phyloP scores from a whole-genome alignment of 2,329 filamentous ascomycete species.

The Rutstroemia sydowiana region DNA sequence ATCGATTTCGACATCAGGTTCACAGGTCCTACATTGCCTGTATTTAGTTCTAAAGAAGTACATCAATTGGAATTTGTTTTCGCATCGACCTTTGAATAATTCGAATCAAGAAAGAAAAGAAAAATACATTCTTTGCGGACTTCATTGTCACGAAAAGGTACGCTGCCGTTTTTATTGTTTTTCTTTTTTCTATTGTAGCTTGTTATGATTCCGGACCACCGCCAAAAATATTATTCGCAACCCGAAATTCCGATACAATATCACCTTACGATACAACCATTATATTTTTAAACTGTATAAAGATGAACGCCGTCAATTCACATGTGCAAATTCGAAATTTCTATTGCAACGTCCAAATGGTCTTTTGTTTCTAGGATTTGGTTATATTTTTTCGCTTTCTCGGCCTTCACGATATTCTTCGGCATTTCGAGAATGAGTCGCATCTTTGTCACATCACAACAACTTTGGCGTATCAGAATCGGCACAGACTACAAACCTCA shows the following conservation, averaged over 20 bases:
- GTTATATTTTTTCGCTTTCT: not conserved
- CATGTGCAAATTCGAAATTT: not conserved
- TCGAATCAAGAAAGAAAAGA: not conserved
- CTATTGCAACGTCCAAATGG: not conserved
- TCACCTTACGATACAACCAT: not conserved
- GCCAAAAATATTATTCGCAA: no score
- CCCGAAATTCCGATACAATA: slow-evolving; percentile 2
- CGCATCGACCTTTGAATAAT: no score
- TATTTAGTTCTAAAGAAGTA: not conserved
- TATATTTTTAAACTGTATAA: no score
- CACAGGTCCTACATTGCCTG: not conserved
- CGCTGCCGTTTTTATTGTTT: not conserved
- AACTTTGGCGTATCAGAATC: slow-evolving; percentile 16
- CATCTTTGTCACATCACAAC: slow-evolving; percentile 2
- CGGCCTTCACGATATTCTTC: not conserved
- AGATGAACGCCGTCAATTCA: not conserved
- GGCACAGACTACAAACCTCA: slow-evolving; percentile 12
- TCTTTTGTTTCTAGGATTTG: not conserved
- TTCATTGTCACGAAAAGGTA: slow-evolving; percentile 10
- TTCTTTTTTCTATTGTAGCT: not conserved
- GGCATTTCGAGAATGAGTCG: slow-evolving; percentile 1
- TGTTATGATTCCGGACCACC: slow-evolving; percentile 1
- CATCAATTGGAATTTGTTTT: no score
- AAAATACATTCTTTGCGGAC: slow-evolving; percentile 1
- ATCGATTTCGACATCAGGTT: not conserved